These are phyloP conservation scores for Zygoascus ofunaensis DNA, from an alignment of 805 yeast genomes.

Conservation along the genomic window DNA sequence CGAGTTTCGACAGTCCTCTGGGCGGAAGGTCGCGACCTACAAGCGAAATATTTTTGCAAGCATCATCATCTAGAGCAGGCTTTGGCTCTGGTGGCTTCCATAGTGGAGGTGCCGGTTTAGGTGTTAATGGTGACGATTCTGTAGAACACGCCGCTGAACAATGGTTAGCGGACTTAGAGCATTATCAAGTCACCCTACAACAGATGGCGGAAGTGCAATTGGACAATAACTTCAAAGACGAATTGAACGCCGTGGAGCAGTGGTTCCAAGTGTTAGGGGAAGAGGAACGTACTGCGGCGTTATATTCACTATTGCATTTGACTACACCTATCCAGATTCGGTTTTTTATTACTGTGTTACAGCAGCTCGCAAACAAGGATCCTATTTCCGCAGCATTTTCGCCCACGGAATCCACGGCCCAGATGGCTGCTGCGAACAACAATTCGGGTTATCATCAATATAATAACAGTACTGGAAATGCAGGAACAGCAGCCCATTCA, in stretches of 20 bases:
- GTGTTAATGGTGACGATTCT: constrained; percentile 10
- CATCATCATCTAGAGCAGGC: constrained; percentile 13
- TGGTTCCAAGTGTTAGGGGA: constrained; percentile 33
- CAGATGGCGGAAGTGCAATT: constrained; percentile 25
- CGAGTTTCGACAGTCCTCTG: constrained; percentile 17
- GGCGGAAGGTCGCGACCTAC: constrained; percentile 18
- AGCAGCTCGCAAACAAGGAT: constrained; percentile 23
- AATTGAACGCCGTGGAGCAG: constrained; percentile 29
- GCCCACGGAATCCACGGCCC: constrained; percentile 12
- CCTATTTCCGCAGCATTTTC: constrained; percentile 17
- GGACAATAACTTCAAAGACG: constrained; percentile 27
- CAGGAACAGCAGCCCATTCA: background rate
- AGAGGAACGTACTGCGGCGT: constrained; percentile 32
- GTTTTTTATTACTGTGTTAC: constrained; percentile 27
- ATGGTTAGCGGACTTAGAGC: constrained; percentile 29
- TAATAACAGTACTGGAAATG: background rate
- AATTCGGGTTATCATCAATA: background rate
- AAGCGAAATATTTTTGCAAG: constrained; percentile 20
- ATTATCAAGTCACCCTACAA: constrained; percentile 24
- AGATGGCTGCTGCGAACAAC: background rate
- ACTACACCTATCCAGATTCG: constrained; percentile 28
- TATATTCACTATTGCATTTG: constrained; percentile 30
- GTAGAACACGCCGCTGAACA: constrained; percentile 23
- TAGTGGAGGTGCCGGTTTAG: too few species aligned
- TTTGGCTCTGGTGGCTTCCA: too few species aligned